Evolutionary conservation across 768 basidiomycete genomes (phyloP).

Genomic region (Lactifluus volemus): DNA sequence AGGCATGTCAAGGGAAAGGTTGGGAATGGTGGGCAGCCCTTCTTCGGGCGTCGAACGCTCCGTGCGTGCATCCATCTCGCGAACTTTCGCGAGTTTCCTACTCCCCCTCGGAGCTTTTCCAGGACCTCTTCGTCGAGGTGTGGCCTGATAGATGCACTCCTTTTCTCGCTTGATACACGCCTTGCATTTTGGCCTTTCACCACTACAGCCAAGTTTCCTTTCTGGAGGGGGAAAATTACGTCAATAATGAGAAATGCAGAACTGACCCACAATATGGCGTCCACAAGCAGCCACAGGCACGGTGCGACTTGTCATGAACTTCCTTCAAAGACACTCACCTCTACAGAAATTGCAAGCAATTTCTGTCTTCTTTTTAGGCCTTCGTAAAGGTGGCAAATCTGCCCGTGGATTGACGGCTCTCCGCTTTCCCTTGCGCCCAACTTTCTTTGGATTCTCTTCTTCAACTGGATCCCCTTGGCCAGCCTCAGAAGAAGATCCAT

Average conservation of each 20-base stretch:
- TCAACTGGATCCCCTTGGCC: conserved; percentile 7
- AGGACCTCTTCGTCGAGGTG: conserved; percentile 55
- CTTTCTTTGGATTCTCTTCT: conserved; percentile 1
- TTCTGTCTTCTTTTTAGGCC: conserved; percentile 36
- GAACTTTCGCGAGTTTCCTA: conserved; percentile 8
- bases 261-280: background rate
- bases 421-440: conserved; percentile 9
- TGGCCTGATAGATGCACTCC: conserved; percentile 45
- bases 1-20: background rate
- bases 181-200: conserved; percentile 49
- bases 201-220: conserved; percentile 71
- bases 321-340: conserved; percentile 35
- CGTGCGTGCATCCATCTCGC: background rate
- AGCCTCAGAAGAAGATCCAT: conserved; percentile 13
- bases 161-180: conserved; percentile 50
- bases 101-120: conserved; percentile 64
- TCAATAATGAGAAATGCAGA: conserved; percentile 6
- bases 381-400: conserved; percentile 11
- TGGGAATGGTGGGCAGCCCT: background rate
- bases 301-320: background rate
- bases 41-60: background rate
- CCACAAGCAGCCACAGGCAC: conserved; percentile 13
- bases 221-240: conserved; percentile 31
- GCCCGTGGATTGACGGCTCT: background rate
- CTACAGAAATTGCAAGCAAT: conserved; percentile 77